A percentile compares a stretch with the other conserved stretches of the same genome.
These are phyloP conservation scores for Puccinia horiana DNA, from an alignment of 1,284 basidiomycete genomes.

Conservation along the genomic window DNA sequence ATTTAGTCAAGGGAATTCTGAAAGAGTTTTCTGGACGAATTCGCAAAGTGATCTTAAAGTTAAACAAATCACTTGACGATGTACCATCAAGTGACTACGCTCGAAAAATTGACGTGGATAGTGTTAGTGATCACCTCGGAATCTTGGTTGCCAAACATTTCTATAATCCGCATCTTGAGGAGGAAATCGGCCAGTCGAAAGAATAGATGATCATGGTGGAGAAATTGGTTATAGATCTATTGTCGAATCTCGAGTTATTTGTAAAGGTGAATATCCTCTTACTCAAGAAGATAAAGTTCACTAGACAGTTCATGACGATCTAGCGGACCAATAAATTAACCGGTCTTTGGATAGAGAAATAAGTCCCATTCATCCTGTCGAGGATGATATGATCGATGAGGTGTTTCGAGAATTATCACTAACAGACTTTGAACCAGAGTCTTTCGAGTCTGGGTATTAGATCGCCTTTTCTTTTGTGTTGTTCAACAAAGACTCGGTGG, in stretches of 20 bases:
- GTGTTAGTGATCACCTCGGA: background rate
- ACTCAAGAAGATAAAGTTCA: background rate
- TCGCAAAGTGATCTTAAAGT: background rate
- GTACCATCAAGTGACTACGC: background rate
- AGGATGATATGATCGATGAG: background rate
- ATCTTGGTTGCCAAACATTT: background rate
- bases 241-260: background rate
- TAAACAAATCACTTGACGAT: constrained; percentile 17
- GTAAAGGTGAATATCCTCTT: background rate
- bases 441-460: background rate
- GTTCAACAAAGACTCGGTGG: too few relatives aligned
- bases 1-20: background rate
- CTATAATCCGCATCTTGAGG: constrained; percentile 17
- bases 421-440: background rate
- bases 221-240: background rate
- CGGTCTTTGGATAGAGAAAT: background rate
- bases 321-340: background rate
- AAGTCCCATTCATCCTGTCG: background rate
- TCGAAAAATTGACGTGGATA: background rate
- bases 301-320: background rate
- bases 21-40: constrained; percentile 11
- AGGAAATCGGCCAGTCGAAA: background rate
- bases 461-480: too few relatives aligned
- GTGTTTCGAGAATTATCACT: background rate
- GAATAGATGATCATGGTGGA: background rate